phyloP scores from a whole-genome alignment of 495 filamentous ascomycete genomes.

The Delitschia confertaspora region DNA sequence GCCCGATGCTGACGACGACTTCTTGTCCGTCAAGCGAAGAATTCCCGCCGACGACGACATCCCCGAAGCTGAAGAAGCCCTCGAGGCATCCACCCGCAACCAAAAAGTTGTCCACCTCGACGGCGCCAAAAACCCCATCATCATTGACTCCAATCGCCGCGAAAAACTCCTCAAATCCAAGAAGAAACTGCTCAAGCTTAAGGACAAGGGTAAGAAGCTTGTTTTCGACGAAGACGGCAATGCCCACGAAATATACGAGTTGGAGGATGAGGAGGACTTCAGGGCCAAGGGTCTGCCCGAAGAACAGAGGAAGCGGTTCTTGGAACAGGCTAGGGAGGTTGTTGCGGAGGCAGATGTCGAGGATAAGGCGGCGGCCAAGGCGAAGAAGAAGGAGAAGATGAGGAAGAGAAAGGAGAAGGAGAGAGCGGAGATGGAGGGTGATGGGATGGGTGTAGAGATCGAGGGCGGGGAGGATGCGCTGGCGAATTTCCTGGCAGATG shows the following conservation, averaged over 20 bases:
- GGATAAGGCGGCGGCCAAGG: constrained; percentile 71
- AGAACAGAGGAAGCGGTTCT: constrained; percentile 63
- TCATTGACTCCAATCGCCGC: constrained; percentile 85
- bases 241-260: constrained; percentile 74
- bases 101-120: constrained; percentile 38
- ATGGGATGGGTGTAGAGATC: constrained; percentile 27
- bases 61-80: constrained; percentile 32
- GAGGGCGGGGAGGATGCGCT: constrained; percentile 37
- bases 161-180: constrained; percentile 90
- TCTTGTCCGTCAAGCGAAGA: constrained; percentile 81
- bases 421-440: constrained; percentile 39
- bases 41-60: constrained; percentile 43
- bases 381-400: constrained; percentile 77
- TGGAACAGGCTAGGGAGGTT: constrained; percentile 60
- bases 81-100: constrained; percentile 20
- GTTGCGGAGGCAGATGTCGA: constrained; percentile 68
- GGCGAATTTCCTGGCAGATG: constrained; percentile 33
- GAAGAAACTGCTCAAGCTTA: constrained; percentile 83
- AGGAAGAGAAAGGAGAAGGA: constrained; percentile 77
- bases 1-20: constrained; percentile 61
- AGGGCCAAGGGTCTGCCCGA: constrained; percentile 61
- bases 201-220: constrained; percentile 71
- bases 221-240: constrained; percentile 89
- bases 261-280: constrained; percentile 77
- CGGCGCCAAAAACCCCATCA: constrained; percentile 49